A percentile compares a stretch with the other conserved stretches of the same genome.
phyloP scores from a whole-genome alignment of 345 rosid species.

The Salix suchowensis region DNA sequence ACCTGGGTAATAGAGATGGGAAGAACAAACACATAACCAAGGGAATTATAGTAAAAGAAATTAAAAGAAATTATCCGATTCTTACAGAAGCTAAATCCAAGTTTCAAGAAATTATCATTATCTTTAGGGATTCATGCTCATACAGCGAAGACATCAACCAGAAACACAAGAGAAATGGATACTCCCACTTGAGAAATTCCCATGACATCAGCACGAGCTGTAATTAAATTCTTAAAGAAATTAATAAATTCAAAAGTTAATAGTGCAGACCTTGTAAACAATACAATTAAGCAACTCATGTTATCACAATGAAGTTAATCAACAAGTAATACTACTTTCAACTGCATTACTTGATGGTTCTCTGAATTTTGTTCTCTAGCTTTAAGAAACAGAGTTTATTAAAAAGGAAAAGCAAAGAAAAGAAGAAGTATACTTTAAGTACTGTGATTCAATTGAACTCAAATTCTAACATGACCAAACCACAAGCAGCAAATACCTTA shows the following conservation, averaged over 20 bases:
- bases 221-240: neutral
- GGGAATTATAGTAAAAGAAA: neutral
- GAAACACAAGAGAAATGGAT: neutral
- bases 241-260: neutral
- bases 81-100: neutral
- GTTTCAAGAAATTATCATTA: neutral
- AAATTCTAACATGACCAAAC: neutral
- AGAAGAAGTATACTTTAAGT: neutral
- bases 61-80: neutral
- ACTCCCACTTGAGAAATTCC: neutral
- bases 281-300: neutral
- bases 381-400: neutral
- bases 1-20: neutral
- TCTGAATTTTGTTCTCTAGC: neutral
- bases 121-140: neutral
- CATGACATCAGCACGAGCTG: neutral
- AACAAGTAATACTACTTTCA: neutral
- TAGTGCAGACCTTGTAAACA: neutral
- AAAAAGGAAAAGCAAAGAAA: neutral
- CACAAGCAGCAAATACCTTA: constrained; percentile 35
- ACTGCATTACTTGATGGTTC: neutral
- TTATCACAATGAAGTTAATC: too few species aligned
- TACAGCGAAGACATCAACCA: neutral
- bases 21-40: neutral
- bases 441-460: neutral